Evolutionary conservation across 2,329 filamentous ascomycete species (phyloP).

Genomic region (Colletotrichum lupini): DNA sequence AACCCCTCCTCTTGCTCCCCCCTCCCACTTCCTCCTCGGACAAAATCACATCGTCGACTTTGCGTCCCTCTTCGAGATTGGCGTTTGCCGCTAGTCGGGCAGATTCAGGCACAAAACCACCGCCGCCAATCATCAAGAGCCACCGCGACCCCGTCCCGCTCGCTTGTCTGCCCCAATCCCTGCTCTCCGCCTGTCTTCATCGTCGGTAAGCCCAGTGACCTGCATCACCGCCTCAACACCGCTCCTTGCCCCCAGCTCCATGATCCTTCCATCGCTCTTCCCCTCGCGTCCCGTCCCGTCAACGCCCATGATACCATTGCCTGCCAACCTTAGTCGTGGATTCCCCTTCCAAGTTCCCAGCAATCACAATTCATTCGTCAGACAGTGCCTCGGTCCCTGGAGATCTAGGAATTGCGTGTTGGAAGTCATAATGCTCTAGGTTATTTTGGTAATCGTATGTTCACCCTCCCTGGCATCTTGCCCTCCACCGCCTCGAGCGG

Average conservation of each 20-base stretch:
- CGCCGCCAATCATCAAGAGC: constrained; percentile 21
- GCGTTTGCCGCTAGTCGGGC: constrained; percentile 35
- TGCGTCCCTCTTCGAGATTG: constrained; percentile 21
- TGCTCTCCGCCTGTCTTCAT: constrained; percentile 31
- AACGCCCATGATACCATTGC: constrained; percentile 16
- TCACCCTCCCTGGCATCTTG: constrained; percentile 8
- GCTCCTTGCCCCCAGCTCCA: constrained; percentile 26
- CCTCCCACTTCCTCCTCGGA: not conserved
- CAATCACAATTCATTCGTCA: constrained; percentile 21
- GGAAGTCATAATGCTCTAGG: constrained; percentile 30
- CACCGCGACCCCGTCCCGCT: constrained; percentile 20
- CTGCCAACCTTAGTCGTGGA: constrained; percentile 9
- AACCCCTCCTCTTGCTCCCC: constrained; percentile 6
- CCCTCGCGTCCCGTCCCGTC: constrained; percentile 31
- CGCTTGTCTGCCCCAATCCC: constrained; percentile 10
- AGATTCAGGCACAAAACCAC: constrained; percentile 35
- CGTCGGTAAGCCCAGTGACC: constrained; percentile 32
- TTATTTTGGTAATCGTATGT: constrained; percentile 31
- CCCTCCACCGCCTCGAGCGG: constrained; percentile 31
- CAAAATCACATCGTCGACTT: constrained; percentile 23
- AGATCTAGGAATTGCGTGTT: constrained; percentile 23
- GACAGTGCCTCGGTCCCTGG: constrained; percentile 5
- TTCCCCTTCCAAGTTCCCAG: constrained; percentile 2
- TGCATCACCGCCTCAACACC: constrained; percentile 36
- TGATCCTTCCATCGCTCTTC: not conserved